Evolutionary conservation across 2,329 filamentous ascomycete genomes (phyloP).

Genomic region (Aspergillus costaricaensis): DNA sequence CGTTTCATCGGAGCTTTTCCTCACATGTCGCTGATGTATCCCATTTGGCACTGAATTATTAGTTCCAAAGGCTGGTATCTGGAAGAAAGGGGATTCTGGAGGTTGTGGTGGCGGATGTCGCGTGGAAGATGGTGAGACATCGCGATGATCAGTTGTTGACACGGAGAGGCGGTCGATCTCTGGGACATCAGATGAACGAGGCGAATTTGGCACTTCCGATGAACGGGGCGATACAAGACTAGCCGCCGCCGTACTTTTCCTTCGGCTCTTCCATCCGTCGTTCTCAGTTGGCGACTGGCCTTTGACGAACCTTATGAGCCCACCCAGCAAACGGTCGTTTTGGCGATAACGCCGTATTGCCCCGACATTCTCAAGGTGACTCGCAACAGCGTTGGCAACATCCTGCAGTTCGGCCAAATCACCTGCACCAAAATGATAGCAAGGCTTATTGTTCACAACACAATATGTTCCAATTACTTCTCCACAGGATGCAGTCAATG

Average conservation of each 20-base stretch:
- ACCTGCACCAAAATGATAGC: conserved; percentile 42
- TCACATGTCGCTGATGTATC: conserved; percentile 12
- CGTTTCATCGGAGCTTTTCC: conserved; percentile 13
- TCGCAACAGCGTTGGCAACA: conserved; percentile 49
- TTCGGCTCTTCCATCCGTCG: not conserved
- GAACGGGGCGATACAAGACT: not conserved
- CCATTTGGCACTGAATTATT: not conserved
- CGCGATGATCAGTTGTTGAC: not conserved
- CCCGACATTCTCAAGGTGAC: conserved; percentile 59
- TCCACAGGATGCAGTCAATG: conserved; percentile 57
- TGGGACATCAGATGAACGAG: conserved; percentile 3
- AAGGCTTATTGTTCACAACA: conserved; percentile 59
- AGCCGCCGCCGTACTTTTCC: not conserved
- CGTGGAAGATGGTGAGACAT: not conserved
- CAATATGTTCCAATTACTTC: conserved; percentile 61
- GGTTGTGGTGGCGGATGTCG: not conserved
- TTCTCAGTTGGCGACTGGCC: conserved; percentile 22
- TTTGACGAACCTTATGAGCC: conserved; percentile 52
- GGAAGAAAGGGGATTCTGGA: conserved; percentile 9
- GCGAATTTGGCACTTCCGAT: conserved; percentile 4
- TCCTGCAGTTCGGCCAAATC: conserved; percentile 13
- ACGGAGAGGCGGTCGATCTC: conserved; percentile 5
- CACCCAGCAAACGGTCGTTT: conserved; percentile 58
- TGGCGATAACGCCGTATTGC: conserved; percentile 54
- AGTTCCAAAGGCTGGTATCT: not conserved